Evolutionary conservation across 2,329 filamentous ascomycete species (phyloP), one percentile per base, ranked within the genome.

Genomic region (Aspergillus sp.): DNA sequence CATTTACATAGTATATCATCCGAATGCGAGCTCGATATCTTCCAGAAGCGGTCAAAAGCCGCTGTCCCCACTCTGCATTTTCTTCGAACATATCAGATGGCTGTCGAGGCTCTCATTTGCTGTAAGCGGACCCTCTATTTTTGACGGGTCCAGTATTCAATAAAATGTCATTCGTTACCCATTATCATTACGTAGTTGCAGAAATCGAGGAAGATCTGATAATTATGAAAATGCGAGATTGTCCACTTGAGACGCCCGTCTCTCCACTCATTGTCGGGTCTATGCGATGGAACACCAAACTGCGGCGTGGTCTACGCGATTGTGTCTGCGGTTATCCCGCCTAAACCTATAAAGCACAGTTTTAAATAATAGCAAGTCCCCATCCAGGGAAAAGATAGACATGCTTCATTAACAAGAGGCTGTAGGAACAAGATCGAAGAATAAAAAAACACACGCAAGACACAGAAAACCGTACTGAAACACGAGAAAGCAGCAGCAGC

Each of bases 401-500:
- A 38, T 27, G 15, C 17, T 60, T 58, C 54, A 59, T 60, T 60
- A 51, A 46, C 43, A 45, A 46, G 39, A 42, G 50, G 48, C 53
- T 46, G 45, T 30, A 49, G 38, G 49, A 42, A 45, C 41, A 46
- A 50, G 23, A 38, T 44, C 41, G 33, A 44, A 43, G 25, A 43
- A 30, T 43, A 44, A 38, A 52, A 51, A 43, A 47, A 43, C 41
- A 46, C 56, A 49, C 53, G 52, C 9, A 12, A 30, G 25, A 30
- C 25, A 30, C 25, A 30, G 25, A 53, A 50, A 49, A 50, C 49
- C 52, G 60, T 60, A 62, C 52, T 61, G 48, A 60, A 63, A 65
- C 60, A 66, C 54, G 37, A 39, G n/a, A 37, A 37, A 37, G 25
- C 19, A 44, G 53, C 53, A 51, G 53, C 63, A 66, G 64, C 57